Conservation (phyloP, 352 stramenopile genomes). For the Aphanomyces stellatus region DNA sequence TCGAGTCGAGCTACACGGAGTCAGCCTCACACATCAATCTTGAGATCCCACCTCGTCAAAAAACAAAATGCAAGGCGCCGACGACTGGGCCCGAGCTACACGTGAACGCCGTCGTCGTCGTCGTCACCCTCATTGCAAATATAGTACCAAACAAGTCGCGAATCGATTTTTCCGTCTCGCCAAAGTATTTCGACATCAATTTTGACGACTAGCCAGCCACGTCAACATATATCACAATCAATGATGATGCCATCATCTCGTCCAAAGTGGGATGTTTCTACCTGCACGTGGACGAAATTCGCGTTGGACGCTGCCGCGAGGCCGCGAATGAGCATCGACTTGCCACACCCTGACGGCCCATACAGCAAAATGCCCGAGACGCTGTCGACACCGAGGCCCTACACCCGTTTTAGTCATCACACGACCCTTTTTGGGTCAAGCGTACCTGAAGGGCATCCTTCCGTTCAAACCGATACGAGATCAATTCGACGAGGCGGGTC, state of each 20-base stretch:
- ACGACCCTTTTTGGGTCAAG: background rate
- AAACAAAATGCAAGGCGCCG: slow-evolving; percentile 70
- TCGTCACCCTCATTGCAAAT: background rate
- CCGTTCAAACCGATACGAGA: slow-evolving; percentile 9
- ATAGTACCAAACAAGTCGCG: slow-evolving; percentile 62
- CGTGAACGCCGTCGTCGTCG: too few species aligned
- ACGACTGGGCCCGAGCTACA: slow-evolving; percentile 51
- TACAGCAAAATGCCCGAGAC: slow-evolving; percentile 70
- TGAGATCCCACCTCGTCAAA: slow-evolving; percentile 49
- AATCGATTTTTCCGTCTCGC: slow-evolving; percentile 75
- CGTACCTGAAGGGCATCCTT: slow-evolving; percentile 13
- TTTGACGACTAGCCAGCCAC: slow-evolving; percentile 67
- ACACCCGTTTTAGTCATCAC: background rate
- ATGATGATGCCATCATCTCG: background rate
- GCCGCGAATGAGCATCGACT: slow-evolving; percentile 64
- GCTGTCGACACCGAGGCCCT: slow-evolving; percentile 56
- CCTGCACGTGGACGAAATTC: slow-evolving; percentile 80
- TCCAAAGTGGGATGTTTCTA: too few species aligned
- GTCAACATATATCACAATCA: too few species aligned
- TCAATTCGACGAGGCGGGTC: slow-evolving; percentile 43
- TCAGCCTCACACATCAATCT: slow-evolving; percentile 8
- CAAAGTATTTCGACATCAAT: slow-evolving; percentile 82
- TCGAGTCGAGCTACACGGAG: slow-evolving; percentile 46
- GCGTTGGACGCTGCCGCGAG: slow-evolving; percentile 49
- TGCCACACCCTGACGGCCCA: slow-evolving; percentile 71